Evolutionary conservation across 352 stramenopile genomes (phyloP).

Genomic region (Phytophthora pisi): DNA sequence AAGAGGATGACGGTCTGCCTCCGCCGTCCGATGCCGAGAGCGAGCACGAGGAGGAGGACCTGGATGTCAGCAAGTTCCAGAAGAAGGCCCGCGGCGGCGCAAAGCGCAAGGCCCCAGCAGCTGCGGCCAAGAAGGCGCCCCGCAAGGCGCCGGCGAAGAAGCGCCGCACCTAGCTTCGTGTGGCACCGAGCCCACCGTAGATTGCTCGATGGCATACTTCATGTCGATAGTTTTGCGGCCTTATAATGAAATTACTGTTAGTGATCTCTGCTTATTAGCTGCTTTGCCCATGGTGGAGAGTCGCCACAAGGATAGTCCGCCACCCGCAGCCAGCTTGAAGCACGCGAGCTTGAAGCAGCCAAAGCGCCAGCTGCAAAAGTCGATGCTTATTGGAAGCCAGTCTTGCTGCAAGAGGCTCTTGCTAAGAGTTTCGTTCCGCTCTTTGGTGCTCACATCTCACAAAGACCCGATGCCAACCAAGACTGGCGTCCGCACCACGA

Average conservation of each 20-base stretch:
- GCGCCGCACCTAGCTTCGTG: slow-evolving; percentile 31
- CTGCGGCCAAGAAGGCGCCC: slow-evolving; percentile 51
- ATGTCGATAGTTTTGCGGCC: slow-evolving; percentile 29
- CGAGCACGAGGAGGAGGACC: slow-evolving; percentile 67
- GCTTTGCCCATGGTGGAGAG: too few relatives aligned
- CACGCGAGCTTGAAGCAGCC: too few relatives aligned
- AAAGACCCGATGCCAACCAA: too few relatives aligned
- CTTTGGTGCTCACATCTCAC: too few relatives aligned
- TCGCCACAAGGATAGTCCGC: too few relatives aligned
- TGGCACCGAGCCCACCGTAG: slow-evolving; percentile 5
- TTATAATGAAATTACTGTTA: slow-evolving; percentile 18
- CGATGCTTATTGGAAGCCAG: too few relatives aligned
- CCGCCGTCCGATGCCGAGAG: slow-evolving; percentile 74
- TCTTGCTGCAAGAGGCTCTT: too few relatives aligned
- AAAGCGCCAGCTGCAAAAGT: too few relatives aligned
- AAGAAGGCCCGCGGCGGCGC: slow-evolving; percentile 63
- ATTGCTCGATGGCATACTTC: slow-evolving; percentile 11
- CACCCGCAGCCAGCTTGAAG: too few relatives aligned
- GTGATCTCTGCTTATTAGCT: slow-evolving; percentile 4
- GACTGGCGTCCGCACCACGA: too few relatives aligned
- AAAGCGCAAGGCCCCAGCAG: slow-evolving; percentile 63
- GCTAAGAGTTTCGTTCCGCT: too few relatives aligned
- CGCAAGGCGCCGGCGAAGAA: slow-evolving; percentile 67
- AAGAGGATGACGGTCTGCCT: slow-evolving; percentile 57
- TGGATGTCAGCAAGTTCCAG: slow-evolving; percentile 85